Conservation (phyloP, 2,329 filamentous ascomycete genomes). For the Ceratocystis papillata region DNA sequence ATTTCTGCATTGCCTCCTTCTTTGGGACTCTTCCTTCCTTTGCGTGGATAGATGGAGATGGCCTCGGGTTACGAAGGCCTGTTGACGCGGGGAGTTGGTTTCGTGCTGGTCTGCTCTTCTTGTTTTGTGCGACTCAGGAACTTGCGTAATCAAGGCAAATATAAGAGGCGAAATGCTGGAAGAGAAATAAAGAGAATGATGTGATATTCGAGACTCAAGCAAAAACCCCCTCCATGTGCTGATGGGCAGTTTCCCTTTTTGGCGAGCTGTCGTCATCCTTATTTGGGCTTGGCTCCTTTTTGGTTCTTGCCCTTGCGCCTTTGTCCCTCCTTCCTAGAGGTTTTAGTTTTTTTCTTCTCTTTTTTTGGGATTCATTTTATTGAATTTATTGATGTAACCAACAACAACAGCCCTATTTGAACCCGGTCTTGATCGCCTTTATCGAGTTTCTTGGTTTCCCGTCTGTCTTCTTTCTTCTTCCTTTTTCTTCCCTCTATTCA, state of each 20-base stretch:
- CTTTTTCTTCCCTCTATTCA: not conserved
- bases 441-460: not conserved
- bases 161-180: not conserved
- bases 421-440: not conserved
- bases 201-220: not conserved
- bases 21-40: too few species aligned
- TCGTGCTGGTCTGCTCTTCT: not conserved
- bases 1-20: too few species aligned
- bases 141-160: not conserved
- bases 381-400: not conserved
- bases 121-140: not conserved
- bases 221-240: not conserved
- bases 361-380: not conserved
- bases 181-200: not conserved
- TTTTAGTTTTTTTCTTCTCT: not conserved
- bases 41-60: not conserved
- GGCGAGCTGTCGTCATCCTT: slow-evolving; percentile 3
- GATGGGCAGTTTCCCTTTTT: not conserved
- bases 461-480: slow-evolving; percentile 1
- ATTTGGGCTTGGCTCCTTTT: not conserved
- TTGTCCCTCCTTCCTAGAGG: not conserved
- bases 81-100: not conserved
- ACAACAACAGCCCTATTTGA: not conserved
- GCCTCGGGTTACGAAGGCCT: not conserved
- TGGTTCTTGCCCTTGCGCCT: not conserved